A percentile compares a stretch with the other conserved stretches of the same genome.
phyloP scores from a whole-genome alignment of 345 rosid genomes.

The Rhizophora apiculata region DNA sequence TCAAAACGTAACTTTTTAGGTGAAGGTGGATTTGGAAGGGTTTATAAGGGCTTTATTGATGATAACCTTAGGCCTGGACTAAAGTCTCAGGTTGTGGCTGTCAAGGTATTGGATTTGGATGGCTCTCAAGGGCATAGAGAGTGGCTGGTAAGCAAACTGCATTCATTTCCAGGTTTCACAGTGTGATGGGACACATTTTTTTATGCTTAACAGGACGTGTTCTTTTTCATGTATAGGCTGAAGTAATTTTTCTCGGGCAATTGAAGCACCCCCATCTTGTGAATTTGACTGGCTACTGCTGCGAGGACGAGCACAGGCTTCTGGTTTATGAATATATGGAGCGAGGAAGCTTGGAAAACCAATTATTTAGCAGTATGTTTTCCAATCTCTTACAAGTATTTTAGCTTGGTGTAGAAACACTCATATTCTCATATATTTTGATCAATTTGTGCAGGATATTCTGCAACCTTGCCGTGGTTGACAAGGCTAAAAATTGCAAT shows the following conservation, averaged over 20 bases:
- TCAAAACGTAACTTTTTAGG: slow-evolving; percentile 44
- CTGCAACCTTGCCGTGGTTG: slow-evolving; percentile 57
- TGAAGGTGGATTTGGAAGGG: slow-evolving; percentile 66
- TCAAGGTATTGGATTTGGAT: slow-evolving; percentile 50
- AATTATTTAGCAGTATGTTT: slow-evolving; percentile 41
- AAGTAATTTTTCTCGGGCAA: slow-evolving; percentile 71
- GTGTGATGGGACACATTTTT: background rate
- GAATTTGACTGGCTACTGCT: slow-evolving; percentile 66
- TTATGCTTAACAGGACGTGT: background rate
- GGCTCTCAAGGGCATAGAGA: slow-evolving; percentile 67
- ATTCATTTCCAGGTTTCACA: background rate
- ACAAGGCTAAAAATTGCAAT: slow-evolving; percentile 59
- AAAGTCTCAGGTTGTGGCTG: slow-evolving; percentile 58
- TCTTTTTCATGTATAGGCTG: slow-evolving; percentile 41
- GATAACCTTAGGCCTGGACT: slow-evolving; percentile 46
- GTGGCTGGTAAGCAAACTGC: slow-evolving; percentile 50
- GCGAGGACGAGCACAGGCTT: slow-evolving; percentile 60
- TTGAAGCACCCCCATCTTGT: slow-evolving; percentile 62
- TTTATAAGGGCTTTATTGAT: slow-evolving; percentile 53
- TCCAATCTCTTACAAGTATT: background rate
- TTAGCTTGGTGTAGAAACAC: too few species aligned
- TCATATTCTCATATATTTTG: background rate
- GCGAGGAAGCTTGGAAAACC: slow-evolving; percentile 49
- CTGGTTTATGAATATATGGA: slow-evolving; percentile 63
- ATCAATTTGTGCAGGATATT: slow-evolving; percentile 31